Evolutionary conservation across 495 filamentous ascomycete genomes (phyloP), one percentile per base, ranked within the genome.

Genomic region (Penicillium maclennaniae): DNA sequence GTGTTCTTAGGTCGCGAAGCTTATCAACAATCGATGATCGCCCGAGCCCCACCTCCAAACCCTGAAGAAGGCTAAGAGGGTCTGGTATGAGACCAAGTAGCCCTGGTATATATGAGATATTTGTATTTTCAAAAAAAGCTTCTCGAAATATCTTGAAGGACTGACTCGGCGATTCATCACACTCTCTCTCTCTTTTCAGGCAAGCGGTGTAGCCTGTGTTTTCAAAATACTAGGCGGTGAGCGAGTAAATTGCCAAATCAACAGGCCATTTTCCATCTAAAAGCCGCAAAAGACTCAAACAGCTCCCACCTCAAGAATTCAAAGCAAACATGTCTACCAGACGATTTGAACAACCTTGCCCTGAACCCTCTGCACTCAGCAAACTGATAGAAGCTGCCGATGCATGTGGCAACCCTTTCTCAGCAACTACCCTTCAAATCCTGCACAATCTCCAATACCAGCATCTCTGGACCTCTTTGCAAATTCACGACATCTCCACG

Each of bases 381-480:
- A 54, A 56, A 15, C 68, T 72, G 46, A 69, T 76, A 41, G 53
- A 66, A n/a, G 54, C 59, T 38, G 27, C 59, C 43, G 53, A 55
- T 34, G 55, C 60, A 23, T 51, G 66, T 12, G 41, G 53, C 12
- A 55, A 66, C 46, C 69, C 74, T 27, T 62, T 69, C 52, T 53
- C 70, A 45, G 69, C 70, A 40, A 82, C 91, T 45, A 84, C 88
- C 20, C 67, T 80, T 27, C 81, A 87, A 55, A 80, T 95, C 57
- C 76, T 84, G 25, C 83, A 93, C 66, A 92, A 95, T 66, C 83
- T 96, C 54, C 83, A 84, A 62, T 78, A 92, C 69, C 87, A 96
- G 64, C 92, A 96, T 67, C 78, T 87, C 56, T 98, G 93, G 93
- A 87, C 85, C 9, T 74, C 72, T 16, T 76, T 95, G 39, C 68